Percentiles rank a stretch among this genome's conserved stretches.
Conservation (phyloP, 2,329 filamentous ascomycete species). For the Phyllosticta citrichinensis region DNA sequence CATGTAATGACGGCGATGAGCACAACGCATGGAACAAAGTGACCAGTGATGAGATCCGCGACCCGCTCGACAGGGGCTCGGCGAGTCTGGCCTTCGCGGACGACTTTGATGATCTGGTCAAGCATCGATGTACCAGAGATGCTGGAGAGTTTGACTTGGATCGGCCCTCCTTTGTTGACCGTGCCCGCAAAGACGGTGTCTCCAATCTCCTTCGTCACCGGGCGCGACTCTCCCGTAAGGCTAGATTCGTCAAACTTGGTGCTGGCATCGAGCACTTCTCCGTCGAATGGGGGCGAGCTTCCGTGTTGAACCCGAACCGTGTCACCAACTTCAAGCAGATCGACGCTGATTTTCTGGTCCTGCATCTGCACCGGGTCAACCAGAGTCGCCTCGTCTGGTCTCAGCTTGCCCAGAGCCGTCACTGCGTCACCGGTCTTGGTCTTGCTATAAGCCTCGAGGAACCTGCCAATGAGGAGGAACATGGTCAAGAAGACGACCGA, state of each 20-base stretch:
- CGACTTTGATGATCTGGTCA: slow-evolving; percentile 67
- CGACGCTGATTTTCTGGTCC: slow-evolving; percentile 44
- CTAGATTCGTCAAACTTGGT: slow-evolving; percentile 81
- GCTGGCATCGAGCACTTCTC: slow-evolving; percentile 46
- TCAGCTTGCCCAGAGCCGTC: slow-evolving; percentile 64
- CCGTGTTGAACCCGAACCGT: slow-evolving; percentile 66
- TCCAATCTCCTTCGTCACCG: slow-evolving; percentile 52
- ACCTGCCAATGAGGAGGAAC: slow-evolving; percentile 66
- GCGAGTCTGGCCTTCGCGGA: slow-evolving; percentile 67
- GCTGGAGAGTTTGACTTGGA: slow-evolving; percentile 55
- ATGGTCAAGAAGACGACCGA: slow-evolving; percentile 86
- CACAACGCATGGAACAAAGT: slow-evolving; percentile 67
- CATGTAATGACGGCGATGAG: slow-evolving; percentile 61
- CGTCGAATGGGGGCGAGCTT: slow-evolving; percentile 76
- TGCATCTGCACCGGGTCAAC: slow-evolving; percentile 37
- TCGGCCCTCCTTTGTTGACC: slow-evolving; percentile 56
- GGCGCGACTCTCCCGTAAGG: slow-evolving; percentile 67
- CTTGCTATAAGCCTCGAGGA: slow-evolving; percentile 84
- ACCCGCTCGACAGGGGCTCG: slow-evolving; percentile 67
- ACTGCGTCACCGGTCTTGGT: slow-evolving; percentile 82
- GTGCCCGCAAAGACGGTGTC: slow-evolving; percentile 64
- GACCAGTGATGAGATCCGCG: slow-evolving; percentile 61
- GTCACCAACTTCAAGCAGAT: slow-evolving; percentile 50
- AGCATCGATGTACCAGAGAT: slow-evolving; percentile 63
- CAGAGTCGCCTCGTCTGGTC: slow-evolving; percentile 66